phyloP scores from a whole-genome alignment of 2,329 filamentous ascomycete species.

The Tolypocladium amazonense region DNA sequence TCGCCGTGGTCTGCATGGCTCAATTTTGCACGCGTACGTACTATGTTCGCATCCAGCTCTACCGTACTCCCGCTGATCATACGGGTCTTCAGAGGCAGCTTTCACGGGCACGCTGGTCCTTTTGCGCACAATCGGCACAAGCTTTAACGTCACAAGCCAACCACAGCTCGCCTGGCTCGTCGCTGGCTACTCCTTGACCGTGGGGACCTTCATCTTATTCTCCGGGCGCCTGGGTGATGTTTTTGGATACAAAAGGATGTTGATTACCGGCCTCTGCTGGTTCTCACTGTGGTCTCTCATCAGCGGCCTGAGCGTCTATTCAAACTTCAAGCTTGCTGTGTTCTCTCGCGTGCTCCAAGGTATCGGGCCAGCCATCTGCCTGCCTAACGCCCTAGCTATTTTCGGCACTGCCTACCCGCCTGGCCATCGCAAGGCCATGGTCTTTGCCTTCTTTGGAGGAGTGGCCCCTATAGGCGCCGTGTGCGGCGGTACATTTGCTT shows the following conservation, averaged over 20 bases:
- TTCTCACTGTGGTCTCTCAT: constrained; percentile 41
- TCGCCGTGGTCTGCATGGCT: constrained; percentile 32
- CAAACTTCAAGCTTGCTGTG: constrained; percentile 33
- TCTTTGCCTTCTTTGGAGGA: constrained; percentile 41
- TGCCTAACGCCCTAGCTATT: constrained; percentile 56
- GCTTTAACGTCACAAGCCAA: constrained; percentile 30
- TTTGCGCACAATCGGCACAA: constrained; percentile 33
- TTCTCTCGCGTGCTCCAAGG: constrained; percentile 45
- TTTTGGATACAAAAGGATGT: constrained; percentile 45
- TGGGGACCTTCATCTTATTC: constrained; percentile 47
- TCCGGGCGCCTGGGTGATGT: constrained; percentile 46
- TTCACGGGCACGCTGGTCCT: constrained; percentile 30
- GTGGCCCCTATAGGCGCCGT: constrained; percentile 36
- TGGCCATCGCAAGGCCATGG: constrained; percentile 47
- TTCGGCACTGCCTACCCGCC: constrained; percentile 46
- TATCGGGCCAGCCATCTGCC: constrained; percentile 49
- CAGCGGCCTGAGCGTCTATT: constrained; percentile 30
- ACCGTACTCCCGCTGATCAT: background rate
- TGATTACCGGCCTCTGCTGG: constrained; percentile 44
- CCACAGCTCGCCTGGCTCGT: constrained; percentile 44
- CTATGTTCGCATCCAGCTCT: background rate
- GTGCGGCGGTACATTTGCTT: constrained; percentile 28
- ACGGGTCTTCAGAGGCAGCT: constrained; percentile 17
- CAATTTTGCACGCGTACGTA: constrained; percentile 27
- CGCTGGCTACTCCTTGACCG: constrained; percentile 44